Evolutionary conservation across 2,329 filamentous ascomycete genomes (phyloP).

Genomic region (Diaporthe capsici): DNA sequence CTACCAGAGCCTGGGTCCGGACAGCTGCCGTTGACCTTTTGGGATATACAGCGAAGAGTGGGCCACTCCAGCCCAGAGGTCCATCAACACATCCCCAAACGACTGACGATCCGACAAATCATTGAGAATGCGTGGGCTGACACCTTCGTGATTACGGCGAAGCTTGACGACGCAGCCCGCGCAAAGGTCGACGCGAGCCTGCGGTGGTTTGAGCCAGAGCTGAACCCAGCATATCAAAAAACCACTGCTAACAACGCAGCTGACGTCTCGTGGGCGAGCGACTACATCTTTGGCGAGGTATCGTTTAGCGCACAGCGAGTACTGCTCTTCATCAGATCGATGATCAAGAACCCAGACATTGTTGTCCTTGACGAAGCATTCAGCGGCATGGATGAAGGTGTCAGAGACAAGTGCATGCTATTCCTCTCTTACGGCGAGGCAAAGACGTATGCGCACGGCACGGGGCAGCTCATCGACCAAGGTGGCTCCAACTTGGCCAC

Average conservation of each 20-base stretch:
- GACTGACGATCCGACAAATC: slow-evolving; percentile 79
- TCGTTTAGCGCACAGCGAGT: slow-evolving; percentile 89
- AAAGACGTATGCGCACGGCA: slow-evolving; percentile 55
- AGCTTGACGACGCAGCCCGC: slow-evolving; percentile 69
- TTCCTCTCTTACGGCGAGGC: slow-evolving; percentile 80
- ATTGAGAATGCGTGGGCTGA: slow-evolving; percentile 92
- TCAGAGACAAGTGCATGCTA: slow-evolving; percentile 88
- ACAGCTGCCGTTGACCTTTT: slow-evolving; percentile 84
- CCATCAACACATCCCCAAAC: slow-evolving; percentile 90
- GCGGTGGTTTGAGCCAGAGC: slow-evolving; percentile 82
- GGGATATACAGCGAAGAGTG: slow-evolving; percentile 90
- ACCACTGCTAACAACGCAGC: slow-evolving; percentile 36
- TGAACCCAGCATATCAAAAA: slow-evolving; percentile 69
- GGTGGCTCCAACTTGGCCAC: slow-evolving; percentile 37
- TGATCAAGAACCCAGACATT: slow-evolving; percentile 85
- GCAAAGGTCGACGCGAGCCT: slow-evolving; percentile 78
- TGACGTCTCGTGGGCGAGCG: slow-evolving; percentile 74
- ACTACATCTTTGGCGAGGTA: slow-evolving; percentile 78
- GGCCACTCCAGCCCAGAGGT: slow-evolving; percentile 96
- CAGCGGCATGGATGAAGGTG: slow-evolving; percentile 83
- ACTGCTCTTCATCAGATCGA: slow-evolving; percentile 84
- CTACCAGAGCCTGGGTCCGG: slow-evolving; percentile 79
- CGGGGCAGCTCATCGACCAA: slow-evolving; percentile 10
- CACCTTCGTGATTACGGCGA: slow-evolving; percentile 82
- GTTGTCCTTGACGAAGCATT: slow-evolving; percentile 91